A percentile compares a stretch with the other conserved stretches of the same genome.
Conservation (phyloP, 2,329 filamentous ascomycete genomes). For the Botrytis byssoidea region DNA sequence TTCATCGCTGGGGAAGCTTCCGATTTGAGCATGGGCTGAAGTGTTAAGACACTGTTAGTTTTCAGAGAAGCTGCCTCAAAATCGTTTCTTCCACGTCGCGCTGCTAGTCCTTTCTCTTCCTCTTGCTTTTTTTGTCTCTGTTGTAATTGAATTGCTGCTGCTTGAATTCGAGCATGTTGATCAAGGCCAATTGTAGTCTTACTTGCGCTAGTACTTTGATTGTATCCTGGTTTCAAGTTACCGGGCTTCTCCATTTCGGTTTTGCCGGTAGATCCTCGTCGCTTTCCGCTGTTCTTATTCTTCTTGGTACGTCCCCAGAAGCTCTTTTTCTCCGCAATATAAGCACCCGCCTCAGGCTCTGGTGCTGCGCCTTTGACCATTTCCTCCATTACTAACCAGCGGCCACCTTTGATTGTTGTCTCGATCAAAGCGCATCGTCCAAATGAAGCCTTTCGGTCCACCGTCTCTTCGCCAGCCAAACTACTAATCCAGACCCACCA, state of each 20-base stretch:
- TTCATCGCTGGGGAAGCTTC: slow-evolving; percentile 94
- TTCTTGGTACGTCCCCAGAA: slow-evolving; percentile 84
- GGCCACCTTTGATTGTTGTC: slow-evolving; percentile 74
- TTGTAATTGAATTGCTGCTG: slow-evolving; percentile 81
- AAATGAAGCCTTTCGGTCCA: slow-evolving; percentile 85
- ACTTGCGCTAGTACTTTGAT: slow-evolving; percentile 52
- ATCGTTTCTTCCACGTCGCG: slow-evolving; percentile 55
- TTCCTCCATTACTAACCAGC: slow-evolving; percentile 95
- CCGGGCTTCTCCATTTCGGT: slow-evolving; percentile 50
- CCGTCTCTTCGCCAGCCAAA: slow-evolving; percentile 84
- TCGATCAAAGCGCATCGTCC: slow-evolving; percentile 91
- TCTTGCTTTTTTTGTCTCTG: slow-evolving; percentile 71
- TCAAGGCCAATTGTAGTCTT: slow-evolving; percentile 85
- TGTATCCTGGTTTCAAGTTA: slow-evolving; percentile 43
- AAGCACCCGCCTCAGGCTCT: slow-evolving; percentile 79
- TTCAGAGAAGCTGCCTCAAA: slow-evolving; percentile 61
- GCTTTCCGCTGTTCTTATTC: slow-evolving; percentile 55
- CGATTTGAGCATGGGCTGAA: slow-evolving; percentile 79
- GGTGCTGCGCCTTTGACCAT: slow-evolving; percentile 90
- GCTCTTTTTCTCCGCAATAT: slow-evolving; percentile 93
- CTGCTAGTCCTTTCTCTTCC: slow-evolving; percentile 46
- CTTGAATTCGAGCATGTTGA: slow-evolving; percentile 89
- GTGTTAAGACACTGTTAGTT: slow-evolving; percentile 85
- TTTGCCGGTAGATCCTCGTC: slow-evolving; percentile 70
- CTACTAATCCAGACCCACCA: slow-evolving; percentile 99